Evolutionary conservation across 2,329 filamentous ascomycete species (phyloP).

Genomic region (Fusarium nygamai): DNA sequence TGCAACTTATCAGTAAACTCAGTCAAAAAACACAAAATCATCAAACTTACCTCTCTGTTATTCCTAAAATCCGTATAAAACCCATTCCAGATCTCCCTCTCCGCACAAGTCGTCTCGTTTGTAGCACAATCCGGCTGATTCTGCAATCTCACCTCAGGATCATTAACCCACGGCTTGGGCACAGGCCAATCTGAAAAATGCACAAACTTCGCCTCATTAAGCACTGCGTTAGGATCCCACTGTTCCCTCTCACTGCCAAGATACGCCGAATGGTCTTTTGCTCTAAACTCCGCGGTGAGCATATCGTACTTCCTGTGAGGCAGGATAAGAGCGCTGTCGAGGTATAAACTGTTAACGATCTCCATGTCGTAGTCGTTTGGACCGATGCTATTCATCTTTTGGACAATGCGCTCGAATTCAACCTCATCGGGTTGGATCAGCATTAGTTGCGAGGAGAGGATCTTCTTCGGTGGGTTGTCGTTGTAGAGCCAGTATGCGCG

Average conservation of each 20-base stretch:
- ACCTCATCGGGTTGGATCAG: constrained; percentile 65
- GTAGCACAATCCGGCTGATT: neutral
- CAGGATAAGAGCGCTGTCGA: constrained; percentile 66
- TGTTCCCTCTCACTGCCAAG: constrained; percentile 55
- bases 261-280: constrained; percentile 57
- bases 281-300: constrained; percentile 71
- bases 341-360: constrained; percentile 71
- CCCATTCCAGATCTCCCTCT: constrained; percentile 30
- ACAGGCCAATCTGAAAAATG: constrained; percentile 80
- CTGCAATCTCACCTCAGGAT: neutral
- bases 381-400: constrained; percentile 43
- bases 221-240: constrained; percentile 66
- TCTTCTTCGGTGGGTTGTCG: constrained; percentile 50
- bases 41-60: constrained; percentile 14
- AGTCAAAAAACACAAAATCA: accelerated
- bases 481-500: constrained; percentile 76
- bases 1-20: neutral
- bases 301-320: constrained; percentile 72
- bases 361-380: constrained; percentile 71
- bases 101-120: neutral
- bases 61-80: constrained; percentile 29
- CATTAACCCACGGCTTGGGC: constrained; percentile 64
- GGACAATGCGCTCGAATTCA: constrained; percentile 58
- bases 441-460: constrained; percentile 69
- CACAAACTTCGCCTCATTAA: constrained; percentile 71